Evolutionary conservation across 371 early-diverging fungal genomes (phyloP).

Genomic region (Haplosporangium sp.): DNA sequence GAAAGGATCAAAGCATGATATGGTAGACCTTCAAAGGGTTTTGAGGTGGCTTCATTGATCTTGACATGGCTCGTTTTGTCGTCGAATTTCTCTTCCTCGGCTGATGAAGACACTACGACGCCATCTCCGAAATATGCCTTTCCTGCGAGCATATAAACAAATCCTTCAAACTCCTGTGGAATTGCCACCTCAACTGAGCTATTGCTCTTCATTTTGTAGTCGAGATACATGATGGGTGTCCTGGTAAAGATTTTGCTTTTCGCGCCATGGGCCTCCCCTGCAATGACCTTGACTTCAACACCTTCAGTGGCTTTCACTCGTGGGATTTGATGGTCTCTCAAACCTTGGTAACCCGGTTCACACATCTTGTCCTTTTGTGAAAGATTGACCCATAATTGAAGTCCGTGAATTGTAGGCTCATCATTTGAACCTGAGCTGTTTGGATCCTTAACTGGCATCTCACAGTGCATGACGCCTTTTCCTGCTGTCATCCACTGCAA

Average conservation of each 20-base stretch:
- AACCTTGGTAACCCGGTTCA: constrained; percentile 83
- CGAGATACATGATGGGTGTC: constrained; percentile 81
- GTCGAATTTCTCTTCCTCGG: not conserved
- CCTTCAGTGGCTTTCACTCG: constrained; percentile 60
- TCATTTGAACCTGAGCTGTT: constrained; percentile 33
- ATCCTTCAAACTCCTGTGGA: constrained; percentile 69
- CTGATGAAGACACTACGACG: constrained; percentile 2
- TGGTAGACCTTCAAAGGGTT: constrained; percentile 57
- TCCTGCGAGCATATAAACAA: constrained; percentile 77
- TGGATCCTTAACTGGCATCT: constrained; percentile 70
- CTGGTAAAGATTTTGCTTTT: constrained; percentile 71
- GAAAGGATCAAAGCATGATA: constrained; percentile 66
- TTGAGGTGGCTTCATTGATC: constrained; percentile 4
- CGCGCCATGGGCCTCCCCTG: constrained; percentile 76
- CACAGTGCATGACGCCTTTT: constrained; percentile 84
- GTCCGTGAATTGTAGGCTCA: constrained; percentile 61
- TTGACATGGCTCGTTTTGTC: constrained; percentile 8
- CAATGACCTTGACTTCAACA: constrained; percentile 80
- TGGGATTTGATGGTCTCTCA: constrained; percentile 66
- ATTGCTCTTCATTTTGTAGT: constrained; percentile 68
- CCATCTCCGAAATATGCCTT: constrained; percentile 64
- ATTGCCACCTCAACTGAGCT: constrained; percentile 63
- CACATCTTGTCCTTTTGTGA: constrained; percentile 83
- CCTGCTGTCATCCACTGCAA: constrained; percentile 87
- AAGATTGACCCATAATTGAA: constrained; percentile 91